Conservation (phyloP, 495 filamentous ascomycete genomes). For the Immersiella caudata region DNA sequence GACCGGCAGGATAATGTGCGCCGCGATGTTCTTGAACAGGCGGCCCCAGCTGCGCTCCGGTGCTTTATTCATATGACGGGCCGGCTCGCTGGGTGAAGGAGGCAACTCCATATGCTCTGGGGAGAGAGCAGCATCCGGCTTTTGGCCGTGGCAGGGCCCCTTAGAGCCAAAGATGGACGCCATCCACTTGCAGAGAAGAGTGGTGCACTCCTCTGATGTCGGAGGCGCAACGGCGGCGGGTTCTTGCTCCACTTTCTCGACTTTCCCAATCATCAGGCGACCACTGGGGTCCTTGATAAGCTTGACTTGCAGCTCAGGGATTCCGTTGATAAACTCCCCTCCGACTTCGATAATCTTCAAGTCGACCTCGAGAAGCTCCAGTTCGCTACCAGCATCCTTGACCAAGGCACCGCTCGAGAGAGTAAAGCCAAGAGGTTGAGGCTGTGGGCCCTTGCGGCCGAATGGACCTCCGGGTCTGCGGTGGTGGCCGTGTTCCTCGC, state of each 20-base stretch:
- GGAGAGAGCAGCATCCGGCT: slow-evolving; percentile 12
- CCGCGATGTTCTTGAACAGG: slow-evolving; percentile 49
- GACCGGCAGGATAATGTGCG: slow-evolving; percentile 55
- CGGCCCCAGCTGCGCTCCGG: slow-evolving; percentile 42
- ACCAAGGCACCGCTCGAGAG: slow-evolving; percentile 32
- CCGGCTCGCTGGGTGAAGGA: slow-evolving; percentile 1
- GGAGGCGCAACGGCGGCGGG: slow-evolving; percentile 7
- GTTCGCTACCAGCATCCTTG: slow-evolving; percentile 35
- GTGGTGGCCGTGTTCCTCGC: slow-evolving; percentile 16
- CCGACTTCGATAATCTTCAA: slow-evolving; percentile 57
- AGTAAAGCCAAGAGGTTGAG: slow-evolving; percentile 44
- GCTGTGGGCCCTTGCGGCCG: slow-evolving; percentile 21
- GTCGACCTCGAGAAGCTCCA: slow-evolving; percentile 49
- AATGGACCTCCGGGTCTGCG: slow-evolving; percentile 11
- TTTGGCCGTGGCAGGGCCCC: slow-evolving; percentile 30
- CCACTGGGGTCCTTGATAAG: slow-evolving; percentile 48
- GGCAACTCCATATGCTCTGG: neutral
- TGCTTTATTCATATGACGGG: slow-evolving; percentile 8
- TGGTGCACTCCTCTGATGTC: slow-evolving; percentile 44
- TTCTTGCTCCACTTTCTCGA: slow-evolving; percentile 34
- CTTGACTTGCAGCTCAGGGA: slow-evolving; percentile 50
- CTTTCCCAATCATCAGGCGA: slow-evolving; percentile 45
- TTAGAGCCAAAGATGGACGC: slow-evolving; percentile 26
- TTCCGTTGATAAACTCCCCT: slow-evolving; percentile 43
- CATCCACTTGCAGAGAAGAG: slow-evolving; percentile 50